Conservation (phyloP, 176 grass and related monocot genomes). For the Zea mays region DNA sequence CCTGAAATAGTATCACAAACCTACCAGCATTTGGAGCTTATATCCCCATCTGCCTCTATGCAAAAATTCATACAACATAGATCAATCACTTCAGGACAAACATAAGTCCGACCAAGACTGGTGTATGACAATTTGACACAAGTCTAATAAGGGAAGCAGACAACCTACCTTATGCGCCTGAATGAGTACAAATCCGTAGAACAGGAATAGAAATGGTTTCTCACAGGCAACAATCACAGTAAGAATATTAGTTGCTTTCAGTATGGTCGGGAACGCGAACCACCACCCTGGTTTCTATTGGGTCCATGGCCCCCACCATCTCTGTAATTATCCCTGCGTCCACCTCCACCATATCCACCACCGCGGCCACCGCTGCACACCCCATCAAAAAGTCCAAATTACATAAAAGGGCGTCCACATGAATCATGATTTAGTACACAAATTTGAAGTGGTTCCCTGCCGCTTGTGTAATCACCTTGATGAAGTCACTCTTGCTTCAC, state of each 20-base stretch:
- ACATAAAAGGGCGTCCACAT: slow-evolving; percentile 1
- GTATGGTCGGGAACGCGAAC: slow-evolving; percentile 80
- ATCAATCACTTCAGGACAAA: slow-evolving; percentile 61
- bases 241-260: slow-evolving; percentile 66
- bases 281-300: slow-evolving; percentile 80
- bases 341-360: slow-evolving; percentile 79
- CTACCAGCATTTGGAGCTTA: slow-evolving; percentile 82
- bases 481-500: background rate
- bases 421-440: background rate
- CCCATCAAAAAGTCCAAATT: background rate
- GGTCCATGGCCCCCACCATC: slow-evolving; percentile 86
- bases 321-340: slow-evolving; percentile 81
- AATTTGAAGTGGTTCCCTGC: background rate
- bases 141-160: slow-evolving; percentile 36
- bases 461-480: background rate
- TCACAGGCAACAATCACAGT: slow-evolving; percentile 79
- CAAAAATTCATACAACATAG: slow-evolving; percentile 76
- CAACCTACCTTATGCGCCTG: slow-evolving; percentile 78
- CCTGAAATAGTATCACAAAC: slow-evolving; percentile 83
- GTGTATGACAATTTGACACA: slow-evolving; percentile 54
- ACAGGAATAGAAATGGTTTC: slow-evolving; percentile 83
- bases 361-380: slow-evolving; percentile 61
- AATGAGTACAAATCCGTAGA: slow-evolving; percentile 73
- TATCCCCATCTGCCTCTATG: slow-evolving; percentile 81
- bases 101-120: slow-evolving; percentile 48